phyloP scores from a whole-genome alignment of 306 rosid species.

The Parietaria judaica region DNA sequence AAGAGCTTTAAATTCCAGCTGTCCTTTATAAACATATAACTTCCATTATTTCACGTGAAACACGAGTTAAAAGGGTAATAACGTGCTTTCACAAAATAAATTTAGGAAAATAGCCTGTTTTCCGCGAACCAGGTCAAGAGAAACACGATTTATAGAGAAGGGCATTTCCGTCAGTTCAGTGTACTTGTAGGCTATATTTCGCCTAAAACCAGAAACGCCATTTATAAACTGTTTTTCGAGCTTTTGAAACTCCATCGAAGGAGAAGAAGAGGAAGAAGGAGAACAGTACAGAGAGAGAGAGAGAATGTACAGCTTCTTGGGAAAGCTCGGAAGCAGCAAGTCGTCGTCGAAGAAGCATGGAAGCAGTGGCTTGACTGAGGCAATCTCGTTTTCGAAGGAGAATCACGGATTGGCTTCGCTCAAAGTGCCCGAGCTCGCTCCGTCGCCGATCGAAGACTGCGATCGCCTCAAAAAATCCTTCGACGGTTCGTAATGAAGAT shows the following conservation, averaged over 20 bases:
- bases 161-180: background rate
- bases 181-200: background rate
- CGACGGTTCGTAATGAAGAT: conserved; percentile 34
- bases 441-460: conserved; percentile 63
- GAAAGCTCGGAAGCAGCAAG: background rate
- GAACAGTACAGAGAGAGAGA: conserved; percentile 11
- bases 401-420: conserved; percentile 41
- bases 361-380: background rate
- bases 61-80: background rate
- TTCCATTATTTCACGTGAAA: background rate
- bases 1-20: no score
- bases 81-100: background rate
- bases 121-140: background rate
- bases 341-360: background rate
- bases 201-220: background rate
- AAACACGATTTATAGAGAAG: background rate
- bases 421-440: conserved; percentile 60
- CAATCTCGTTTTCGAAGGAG: background rate
- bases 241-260: background rate
- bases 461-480: conserved; percentile 59
- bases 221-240: conserved; percentile 1
- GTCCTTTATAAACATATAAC: no score
- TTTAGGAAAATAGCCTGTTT: no score
- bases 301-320: conserved; percentile 19
- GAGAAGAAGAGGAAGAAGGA: background rate